Base-by-base conservation (phyloP, 371 early-diverging fungal genomes). In the Massospora cicadina region DNA sequence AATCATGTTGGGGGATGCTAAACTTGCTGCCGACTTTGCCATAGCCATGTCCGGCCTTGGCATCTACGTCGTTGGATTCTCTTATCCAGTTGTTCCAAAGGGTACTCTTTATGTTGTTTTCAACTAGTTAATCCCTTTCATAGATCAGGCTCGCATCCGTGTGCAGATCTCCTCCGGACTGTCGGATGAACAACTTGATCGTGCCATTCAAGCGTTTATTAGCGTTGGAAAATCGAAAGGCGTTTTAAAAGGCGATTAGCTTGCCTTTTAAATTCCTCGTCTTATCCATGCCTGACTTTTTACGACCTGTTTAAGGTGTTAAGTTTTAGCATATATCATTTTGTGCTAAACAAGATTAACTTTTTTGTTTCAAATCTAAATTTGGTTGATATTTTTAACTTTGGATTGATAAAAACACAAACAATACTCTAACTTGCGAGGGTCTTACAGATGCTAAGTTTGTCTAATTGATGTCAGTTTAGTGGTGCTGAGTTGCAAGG, bases 51-150 rank as follows among this genome's bases (percentile, higher is more conserved):
- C 80, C 60, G 68, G 68, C 58, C 74, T 74, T 23, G 81, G 79
- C 26, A 75, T 82, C 65, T 82, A 82, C 66, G 83, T 82, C 30
- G 68, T 82, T 60, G 82, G 79, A 7, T 82, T 82, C 71, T 80
- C 80, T 17, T 82, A 77, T 69, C 83, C 83, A 0, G 83, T 82
- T 1, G 83, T 82, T n/a, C 83, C 83, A 31, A 77, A 76, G 67
- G 82, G 77, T 60, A 60, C 21, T 23, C 31, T 27, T 24, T 60
- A 60, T 28, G 21, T 12, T 58, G 24, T 17, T 17, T 26, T 28
- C 27, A 24, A 28, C 17, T 26, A 21, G 17, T 60, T 21, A 57
- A 57, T 57, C 10, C 3, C 26, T 57, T 57, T 57, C n/a, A n/a
- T 57, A 57, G 60, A 62, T 59, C 70, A 74, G 66, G 82, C 83